These are phyloP conservation scores for Cystobasidiaceae sp. DNA, from an alignment of 1,284 basidiomycete species.

Conservation along the genomic window DNA sequence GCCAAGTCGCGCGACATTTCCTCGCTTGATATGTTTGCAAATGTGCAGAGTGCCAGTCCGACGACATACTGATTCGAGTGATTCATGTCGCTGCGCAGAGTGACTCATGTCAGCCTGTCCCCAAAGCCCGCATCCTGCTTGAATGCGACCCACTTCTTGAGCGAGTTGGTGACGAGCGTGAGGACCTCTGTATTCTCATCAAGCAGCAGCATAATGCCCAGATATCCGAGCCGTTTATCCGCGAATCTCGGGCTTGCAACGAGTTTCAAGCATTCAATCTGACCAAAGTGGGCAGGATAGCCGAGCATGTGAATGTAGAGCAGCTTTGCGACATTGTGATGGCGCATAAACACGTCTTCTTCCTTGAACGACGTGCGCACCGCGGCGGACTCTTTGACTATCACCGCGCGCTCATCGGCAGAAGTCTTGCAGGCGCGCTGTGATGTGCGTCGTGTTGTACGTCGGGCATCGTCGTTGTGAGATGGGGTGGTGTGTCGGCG, in stretches of 20 bases:
- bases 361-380: conserved; percentile 97
- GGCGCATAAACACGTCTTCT: conserved; percentile 53
- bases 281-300: conserved; percentile 97
- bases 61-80: conserved; percentile 99
- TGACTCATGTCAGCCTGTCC: conserved; percentile 27
- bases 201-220: conserved; percentile 95
- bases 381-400: conserved; percentile 96
- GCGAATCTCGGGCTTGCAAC: conserved; percentile 82
- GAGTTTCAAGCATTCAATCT: conserved; percentile 98
- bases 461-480: no score
- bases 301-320: conserved; percentile 99
- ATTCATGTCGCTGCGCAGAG: conserved; percentile 84
- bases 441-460: background rate
- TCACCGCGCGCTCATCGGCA: conserved; percentile 93
- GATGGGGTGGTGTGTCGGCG: background rate
- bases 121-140: background rate
- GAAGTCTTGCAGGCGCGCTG: conserved; percentile 66
- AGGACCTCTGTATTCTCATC: conserved; percentile 98
- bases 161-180: conserved; percentile 93
- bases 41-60: conserved; percentile 93
- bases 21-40: conserved; percentile 98
- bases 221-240: conserved; percentile 93
- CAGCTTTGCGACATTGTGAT: conserved; percentile 50
- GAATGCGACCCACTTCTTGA: conserved; percentile 76
- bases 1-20: conserved; percentile 96